Conservation (phyloP, 1,284 basidiomycete species). For the Heterobasidion irregulare region DNA sequence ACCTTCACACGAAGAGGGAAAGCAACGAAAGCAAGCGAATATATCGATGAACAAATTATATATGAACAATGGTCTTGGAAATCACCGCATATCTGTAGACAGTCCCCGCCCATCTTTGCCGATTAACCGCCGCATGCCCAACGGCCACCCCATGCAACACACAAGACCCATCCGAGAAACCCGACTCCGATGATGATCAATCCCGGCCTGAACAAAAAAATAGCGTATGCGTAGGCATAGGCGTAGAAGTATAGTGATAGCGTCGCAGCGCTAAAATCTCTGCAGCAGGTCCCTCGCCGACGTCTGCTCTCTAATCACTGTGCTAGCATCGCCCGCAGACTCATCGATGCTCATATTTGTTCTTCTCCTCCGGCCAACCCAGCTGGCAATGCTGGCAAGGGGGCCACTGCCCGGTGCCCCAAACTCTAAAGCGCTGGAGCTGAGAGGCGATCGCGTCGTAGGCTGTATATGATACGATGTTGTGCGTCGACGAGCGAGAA, state of each 20-base stretch:
- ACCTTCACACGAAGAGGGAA: not conserved
- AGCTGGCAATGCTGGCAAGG: conserved; percentile 57
- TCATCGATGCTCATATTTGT: not conserved
- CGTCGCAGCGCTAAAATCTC: conserved; percentile 5
- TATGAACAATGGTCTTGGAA: not conserved
- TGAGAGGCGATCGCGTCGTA: conserved; percentile 34
- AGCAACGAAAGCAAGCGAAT: not conserved
- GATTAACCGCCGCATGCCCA: too few species aligned
- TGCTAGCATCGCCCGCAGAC: not conserved
- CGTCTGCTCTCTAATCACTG: not conserved
- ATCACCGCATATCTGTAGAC: not conserved
- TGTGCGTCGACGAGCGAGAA: conserved; percentile 42
- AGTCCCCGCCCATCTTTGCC: not conserved
- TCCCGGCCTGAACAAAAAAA: not conserved
- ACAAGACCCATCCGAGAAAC: not conserved
- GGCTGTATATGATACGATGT: conserved; percentile 44
- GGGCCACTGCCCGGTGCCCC: conserved; percentile 26
- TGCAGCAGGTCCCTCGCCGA: conserved; percentile 9
- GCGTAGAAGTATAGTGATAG: not conserved
- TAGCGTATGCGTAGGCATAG: not conserved
- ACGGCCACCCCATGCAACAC: too few species aligned
- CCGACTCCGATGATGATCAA: not conserved
- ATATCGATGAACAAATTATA: not conserved
- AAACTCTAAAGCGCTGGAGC: conserved; percentile 10
- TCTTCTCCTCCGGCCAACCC: conserved; percentile 28